Conservation (phyloP, 2,329 filamentous ascomycete genomes). For the Penicillium sp. region DNA sequence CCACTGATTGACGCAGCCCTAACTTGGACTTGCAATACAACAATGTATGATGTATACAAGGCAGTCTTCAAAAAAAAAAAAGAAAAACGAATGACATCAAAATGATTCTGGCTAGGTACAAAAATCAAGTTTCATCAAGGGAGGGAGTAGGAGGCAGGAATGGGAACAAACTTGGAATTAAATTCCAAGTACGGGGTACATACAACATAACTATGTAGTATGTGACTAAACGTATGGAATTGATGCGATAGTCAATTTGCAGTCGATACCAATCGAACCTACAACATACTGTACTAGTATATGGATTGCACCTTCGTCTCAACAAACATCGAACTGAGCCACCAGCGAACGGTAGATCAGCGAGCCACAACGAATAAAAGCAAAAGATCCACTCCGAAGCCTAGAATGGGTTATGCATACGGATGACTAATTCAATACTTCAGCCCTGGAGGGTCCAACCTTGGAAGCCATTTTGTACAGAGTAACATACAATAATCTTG, state of each 20-base stretch:
- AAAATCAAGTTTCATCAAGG: too few relatives aligned
- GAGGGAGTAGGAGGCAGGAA: too few relatives aligned
- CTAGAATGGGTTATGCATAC: not conserved
- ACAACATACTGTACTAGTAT: too few relatives aligned
- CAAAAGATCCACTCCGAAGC: not conserved
- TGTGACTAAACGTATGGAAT: too few relatives aligned
- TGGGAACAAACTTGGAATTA: too few relatives aligned
- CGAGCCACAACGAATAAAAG: not conserved
- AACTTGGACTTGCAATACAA: not conserved
- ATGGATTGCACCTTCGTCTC: not conserved
- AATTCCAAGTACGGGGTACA: too few relatives aligned
- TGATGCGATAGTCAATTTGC: not conserved
- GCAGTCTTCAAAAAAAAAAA: too few relatives aligned
- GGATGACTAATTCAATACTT: not conserved
- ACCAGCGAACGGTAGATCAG: not conserved
- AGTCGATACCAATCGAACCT: not conserved
- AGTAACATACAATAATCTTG: not conserved
- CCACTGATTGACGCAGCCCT: not conserved
- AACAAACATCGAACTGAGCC: not conserved
- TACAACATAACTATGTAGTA: too few relatives aligned
- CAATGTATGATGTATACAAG: too few relatives aligned
- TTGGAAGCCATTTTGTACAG: too few relatives aligned
- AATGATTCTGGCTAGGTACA: too few relatives aligned
- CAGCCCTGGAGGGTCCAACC: not conserved
- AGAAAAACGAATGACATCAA: too few relatives aligned